phyloP scores from a whole-genome alignment of 805 yeast species.

The Kluyveromyces nonfermentans region DNA sequence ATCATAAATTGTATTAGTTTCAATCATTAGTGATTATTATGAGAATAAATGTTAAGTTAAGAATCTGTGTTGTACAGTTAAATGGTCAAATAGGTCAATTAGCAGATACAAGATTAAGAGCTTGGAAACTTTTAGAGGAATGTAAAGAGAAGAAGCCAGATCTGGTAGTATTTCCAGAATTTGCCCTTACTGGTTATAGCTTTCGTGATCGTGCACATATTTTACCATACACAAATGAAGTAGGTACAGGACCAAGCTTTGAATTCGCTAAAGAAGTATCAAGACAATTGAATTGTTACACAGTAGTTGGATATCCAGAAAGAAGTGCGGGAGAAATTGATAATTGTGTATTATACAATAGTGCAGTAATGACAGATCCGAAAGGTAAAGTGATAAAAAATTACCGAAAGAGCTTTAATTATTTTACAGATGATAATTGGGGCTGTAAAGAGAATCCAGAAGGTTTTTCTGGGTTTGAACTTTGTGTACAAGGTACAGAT shows the following conservation, averaged over 20 bases:
- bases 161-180: conserved; percentile 71
- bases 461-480: conserved; percentile 45
- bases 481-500: conserved; percentile 27
- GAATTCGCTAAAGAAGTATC: conserved; percentile 52
- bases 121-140: conserved; percentile 33
- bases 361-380: conserved; percentile 57
- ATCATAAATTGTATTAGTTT: no score
- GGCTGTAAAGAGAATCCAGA: conserved; percentile 62
- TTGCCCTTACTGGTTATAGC: conserved; percentile 79
- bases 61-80: conserved; percentile 59
- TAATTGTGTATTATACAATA: conserved; percentile 43
- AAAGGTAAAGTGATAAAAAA: conserved; percentile 50
- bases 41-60: conserved; percentile 34
- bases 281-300: conserved; percentile 43
- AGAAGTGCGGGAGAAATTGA: conserved; percentile 7
- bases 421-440: conserved; percentile 73
- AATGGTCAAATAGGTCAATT: conserved; percentile 56
- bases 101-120: conserved; percentile 42
- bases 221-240: conserved; percentile 43
- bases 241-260: conserved; percentile 38
- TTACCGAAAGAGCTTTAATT: conserved; percentile 69
- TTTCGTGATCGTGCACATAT: conserved; percentile 42
- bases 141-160: conserved; percentile 35
- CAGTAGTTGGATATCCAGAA: conserved; percentile 82
- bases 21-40: background rate